phyloP scores from a whole-genome alignment of 495 filamentous ascomycete species.

The Podospora anserina region DNA sequence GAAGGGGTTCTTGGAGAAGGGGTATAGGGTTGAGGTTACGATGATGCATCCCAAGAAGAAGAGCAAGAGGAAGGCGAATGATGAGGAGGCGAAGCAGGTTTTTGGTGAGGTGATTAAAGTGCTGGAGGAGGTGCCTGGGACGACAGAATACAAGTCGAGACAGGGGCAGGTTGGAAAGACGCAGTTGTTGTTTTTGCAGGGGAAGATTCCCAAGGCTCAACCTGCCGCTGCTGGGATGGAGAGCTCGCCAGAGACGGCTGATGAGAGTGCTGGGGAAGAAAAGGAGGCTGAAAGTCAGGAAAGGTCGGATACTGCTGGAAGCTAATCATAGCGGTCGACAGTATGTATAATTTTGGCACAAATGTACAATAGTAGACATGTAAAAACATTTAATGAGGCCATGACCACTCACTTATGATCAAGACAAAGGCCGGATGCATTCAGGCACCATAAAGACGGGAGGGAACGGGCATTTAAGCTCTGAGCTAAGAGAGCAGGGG shows the following conservation, averaged over 20 bases:
- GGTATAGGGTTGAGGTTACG: slow-evolving; percentile 59
- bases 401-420: not conserved
- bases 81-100: slow-evolving; percentile 37
- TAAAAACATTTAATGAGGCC: not conserved
- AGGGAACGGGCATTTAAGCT: slow-evolving; percentile 9
- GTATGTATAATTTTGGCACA: too few species aligned
- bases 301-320: not conserved
- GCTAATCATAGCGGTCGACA: not conserved
- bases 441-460: not conserved
- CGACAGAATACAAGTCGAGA: slow-evolving; percentile 37
- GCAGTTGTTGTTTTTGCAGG: slow-evolving; percentile 39
- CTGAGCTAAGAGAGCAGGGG: slow-evolving; percentile 12
- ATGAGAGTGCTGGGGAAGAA: not conserved
- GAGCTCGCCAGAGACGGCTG: not conserved
- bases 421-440: not conserved
- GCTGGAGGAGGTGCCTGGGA: slow-evolving; percentile 31
- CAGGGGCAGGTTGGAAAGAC: slow-evolving; percentile 37
- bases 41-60: slow-evolving; percentile 45
- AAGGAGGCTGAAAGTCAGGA: not conserved
- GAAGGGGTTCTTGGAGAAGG: slow-evolving; percentile 60
- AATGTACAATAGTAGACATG: not conserved
- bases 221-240: slow-evolving; percentile 10
- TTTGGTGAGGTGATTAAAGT: slow-evolving; percentile 32
- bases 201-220: slow-evolving; percentile 22
- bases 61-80: slow-evolving; percentile 28